These are phyloP conservation scores for sorghum (Sorghum bicolor) DNA, from an alignment of 176 grass and related monocot genomes.

Conservation along the genomic window DNA sequence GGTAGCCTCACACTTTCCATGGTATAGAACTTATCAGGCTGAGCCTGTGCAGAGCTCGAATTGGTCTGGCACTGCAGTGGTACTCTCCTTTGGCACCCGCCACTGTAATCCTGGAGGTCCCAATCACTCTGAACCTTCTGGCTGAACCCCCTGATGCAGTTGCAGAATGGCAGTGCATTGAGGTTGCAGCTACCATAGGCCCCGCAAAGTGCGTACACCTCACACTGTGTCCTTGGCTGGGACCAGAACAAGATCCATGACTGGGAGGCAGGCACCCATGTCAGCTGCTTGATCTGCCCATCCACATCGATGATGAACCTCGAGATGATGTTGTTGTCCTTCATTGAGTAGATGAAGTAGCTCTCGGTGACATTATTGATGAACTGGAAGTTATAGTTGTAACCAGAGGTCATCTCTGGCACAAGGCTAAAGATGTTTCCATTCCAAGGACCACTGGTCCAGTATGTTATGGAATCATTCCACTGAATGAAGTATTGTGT, in stretches of 20 bases:
- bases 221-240: conserved; percentile 51
- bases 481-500: conserved; percentile 72
- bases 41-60: conserved; percentile 17
- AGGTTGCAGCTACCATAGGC: conserved; percentile 62
- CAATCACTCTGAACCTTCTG: conserved; percentile 45
- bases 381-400: conserved; percentile 49
- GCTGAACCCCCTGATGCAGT: conserved; percentile 59
- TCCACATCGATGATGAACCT: conserved; percentile 50
- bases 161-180: conserved; percentile 42
- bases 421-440: conserved; percentile 46
- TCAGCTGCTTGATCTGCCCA: conserved; percentile 61
- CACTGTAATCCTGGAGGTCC: conserved; percentile 45
- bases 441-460: conserved; percentile 59
- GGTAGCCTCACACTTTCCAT: conserved; percentile 43
- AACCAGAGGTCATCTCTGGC: conserved; percentile 49
- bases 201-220: conserved; percentile 64
- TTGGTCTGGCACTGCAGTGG: conserved; percentile 55
- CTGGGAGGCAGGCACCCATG: conserved; percentile 25
- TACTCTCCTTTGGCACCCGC: conserved; percentile 60
- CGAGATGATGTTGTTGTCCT: conserved; percentile 31
- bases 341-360: conserved; percentile 66
- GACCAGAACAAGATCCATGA: conserved; percentile 64
- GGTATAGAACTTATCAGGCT: conserved; percentile 58
- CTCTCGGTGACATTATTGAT: conserved; percentile 36
- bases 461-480: conserved; percentile 56